These are phyloP conservation scores for Psilocybe azurescens DNA, from an alignment of 768 basidiomycete genomes.

Conservation along the genomic window DNA sequence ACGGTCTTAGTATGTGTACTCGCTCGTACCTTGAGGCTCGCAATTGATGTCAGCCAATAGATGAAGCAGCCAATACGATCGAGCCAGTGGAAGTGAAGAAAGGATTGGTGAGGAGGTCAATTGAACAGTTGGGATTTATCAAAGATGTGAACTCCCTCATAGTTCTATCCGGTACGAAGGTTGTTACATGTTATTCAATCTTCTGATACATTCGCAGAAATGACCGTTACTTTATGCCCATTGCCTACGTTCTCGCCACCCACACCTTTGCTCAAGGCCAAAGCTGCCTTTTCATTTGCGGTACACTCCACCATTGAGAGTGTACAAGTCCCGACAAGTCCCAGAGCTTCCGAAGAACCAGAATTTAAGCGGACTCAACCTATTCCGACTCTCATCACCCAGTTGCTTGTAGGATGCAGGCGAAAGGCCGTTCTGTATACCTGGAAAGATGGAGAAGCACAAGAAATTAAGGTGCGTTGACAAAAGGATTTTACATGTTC, in stretches of 20 bases:
- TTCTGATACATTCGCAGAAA: constrained; percentile 52
- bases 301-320: constrained; percentile 67
- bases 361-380: constrained; percentile 42
- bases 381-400: constrained; percentile 74
- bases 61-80: constrained; percentile 38
- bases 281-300: constrained; percentile 84
- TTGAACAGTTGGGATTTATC: constrained; percentile 89
- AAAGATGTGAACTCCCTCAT: constrained; percentile 88
- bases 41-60: constrained; percentile 16
- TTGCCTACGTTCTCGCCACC: constrained; percentile 75
- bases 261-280: constrained; percentile 75
- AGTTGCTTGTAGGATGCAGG: constrained; percentile 84
- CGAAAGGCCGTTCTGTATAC: constrained; percentile 84
- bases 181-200: neutral
- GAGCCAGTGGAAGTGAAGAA: constrained; percentile 71
- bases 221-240: constrained; percentile 74
- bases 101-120: constrained; percentile 64
- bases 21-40: neutral
- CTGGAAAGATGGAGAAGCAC: constrained; percentile 85
- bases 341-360: constrained; percentile 25
- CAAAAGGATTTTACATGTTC: neutral
- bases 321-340: constrained; percentile 31
- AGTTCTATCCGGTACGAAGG: constrained; percentile 74
- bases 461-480: constrained; percentile 64
- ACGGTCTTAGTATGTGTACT: constrained; percentile 26